Percentiles rank a stretch among this genome's conserved stretches.
These are phyloP conservation scores for Corylus americana DNA, from an alignment of 306 rosid genomes.

Conservation along the genomic window DNA sequence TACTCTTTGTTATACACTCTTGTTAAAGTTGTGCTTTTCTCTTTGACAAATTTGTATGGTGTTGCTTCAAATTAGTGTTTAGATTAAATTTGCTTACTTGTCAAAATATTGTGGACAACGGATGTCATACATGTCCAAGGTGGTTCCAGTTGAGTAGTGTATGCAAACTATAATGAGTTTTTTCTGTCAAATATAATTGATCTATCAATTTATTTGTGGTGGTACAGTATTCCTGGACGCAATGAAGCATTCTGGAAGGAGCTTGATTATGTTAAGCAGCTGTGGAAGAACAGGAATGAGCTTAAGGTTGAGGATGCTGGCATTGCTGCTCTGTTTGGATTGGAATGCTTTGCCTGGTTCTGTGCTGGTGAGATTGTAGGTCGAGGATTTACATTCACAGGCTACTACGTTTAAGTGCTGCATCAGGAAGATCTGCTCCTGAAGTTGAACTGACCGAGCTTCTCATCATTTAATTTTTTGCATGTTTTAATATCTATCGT, in stretches of 20 bases:
- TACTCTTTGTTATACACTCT: not conserved
- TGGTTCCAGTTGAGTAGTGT: not conserved
- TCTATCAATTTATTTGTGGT: not conserved
- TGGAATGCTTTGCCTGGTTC: constrained; percentile 36
- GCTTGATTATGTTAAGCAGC: constrained; percentile 32
- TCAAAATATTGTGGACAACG: not conserved
- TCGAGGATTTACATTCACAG: constrained; percentile 40
- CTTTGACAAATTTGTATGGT: not conserved
- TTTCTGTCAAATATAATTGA: not conserved
- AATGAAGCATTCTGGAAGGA: constrained; percentile 33
- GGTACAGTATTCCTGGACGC: constrained; percentile 35
- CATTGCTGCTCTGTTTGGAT: constrained; percentile 38
- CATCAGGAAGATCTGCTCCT: not conserved
- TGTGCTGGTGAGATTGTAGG: constrained; percentile 42
- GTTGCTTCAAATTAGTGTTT: not conserved
- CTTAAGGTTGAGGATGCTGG: constrained; percentile 37
- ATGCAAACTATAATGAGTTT: not conserved
- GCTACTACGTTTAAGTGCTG: constrained; percentile 26
- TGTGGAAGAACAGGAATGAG: constrained; percentile 33
- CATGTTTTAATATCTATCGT: not conserved
- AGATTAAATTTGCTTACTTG: not conserved
- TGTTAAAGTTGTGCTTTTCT: not conserved
- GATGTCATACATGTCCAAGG: not conserved
- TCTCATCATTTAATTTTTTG: constrained; percentile 16
- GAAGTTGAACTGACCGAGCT: constrained; percentile 7